Evolutionary conservation across 352 stramenopile species (phyloP), one percentile per base, ranked within the genome.

Genomic region (Phytophthora syringae): DNA sequence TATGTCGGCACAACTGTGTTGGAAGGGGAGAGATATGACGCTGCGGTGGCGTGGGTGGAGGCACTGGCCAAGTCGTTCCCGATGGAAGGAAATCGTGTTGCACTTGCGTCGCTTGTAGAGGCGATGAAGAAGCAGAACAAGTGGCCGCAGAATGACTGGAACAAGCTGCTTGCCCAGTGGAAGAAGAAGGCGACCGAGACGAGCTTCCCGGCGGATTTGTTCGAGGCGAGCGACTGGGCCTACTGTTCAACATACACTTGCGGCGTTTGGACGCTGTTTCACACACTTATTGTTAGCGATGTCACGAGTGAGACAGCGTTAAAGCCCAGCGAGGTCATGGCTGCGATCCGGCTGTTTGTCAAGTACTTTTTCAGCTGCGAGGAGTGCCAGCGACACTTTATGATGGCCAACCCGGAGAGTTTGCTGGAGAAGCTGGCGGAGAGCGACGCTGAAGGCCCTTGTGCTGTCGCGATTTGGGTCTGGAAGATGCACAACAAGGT

Each of bases 401-500:
- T 92, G 21, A 63, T 73, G 34, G 83, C 82, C 27, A 93, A 94
- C 57, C 82, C 84, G 9, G 70, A 75, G 28, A 77, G 60, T 18
- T 64, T 79, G n/a, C 86, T 94, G 25, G 69, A 73, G 3, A 66
- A 73, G 18, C 36, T 90, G 13, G 74, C 74, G 0, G 51, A 76
- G 10, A 70, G 63, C 34, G 79, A 91, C 37, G 52, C 49, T 9
- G 62, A 80, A 1, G 79, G 77, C 1, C 72, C 79, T 40, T 52
- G 70, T 3, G 75, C 77, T 7, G 67, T 92, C 11, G 64, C 86
- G 10, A 53, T 93, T 39, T 94, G 86, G 86, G 76, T 94, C 63
- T 93, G 85, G 80, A 70, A 72, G 34, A 93, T 93, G 86, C 86
- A 94, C 76, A 93, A 91, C 70, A 84, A 84, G 49, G 86, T 94